Evolutionary conservation across 495 filamentous ascomycete species (phyloP).

Genomic region (Viridothelium virens): DNA sequence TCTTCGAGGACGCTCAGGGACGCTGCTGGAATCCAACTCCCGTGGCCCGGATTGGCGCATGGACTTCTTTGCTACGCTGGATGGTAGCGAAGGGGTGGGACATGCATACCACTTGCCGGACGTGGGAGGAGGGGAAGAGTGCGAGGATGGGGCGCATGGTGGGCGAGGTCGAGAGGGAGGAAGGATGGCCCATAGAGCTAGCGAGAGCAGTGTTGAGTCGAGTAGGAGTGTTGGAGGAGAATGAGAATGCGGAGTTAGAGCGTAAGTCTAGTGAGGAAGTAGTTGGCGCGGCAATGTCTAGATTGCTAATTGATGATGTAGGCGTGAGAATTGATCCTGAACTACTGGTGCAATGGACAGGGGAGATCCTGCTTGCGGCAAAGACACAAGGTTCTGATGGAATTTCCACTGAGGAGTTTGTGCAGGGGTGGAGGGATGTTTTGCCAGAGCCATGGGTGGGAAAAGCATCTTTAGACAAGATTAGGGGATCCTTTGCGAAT

Average conservation of each 20-base stretch:
- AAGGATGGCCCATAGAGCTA: conserved; percentile 36
- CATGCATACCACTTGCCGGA: conserved; percentile 19
- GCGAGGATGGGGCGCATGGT: conserved; percentile 28
- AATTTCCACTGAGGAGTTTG: conserved; percentile 39
- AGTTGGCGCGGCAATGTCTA: conserved; percentile 24
- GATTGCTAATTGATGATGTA: conserved; percentile 31
- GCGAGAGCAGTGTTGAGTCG: conserved; percentile 41
- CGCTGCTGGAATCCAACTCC: conserved; percentile 30
- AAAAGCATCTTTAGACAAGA: conserved; percentile 41
- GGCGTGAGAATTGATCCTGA: conserved; percentile 39
- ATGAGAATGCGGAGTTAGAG: neutral
- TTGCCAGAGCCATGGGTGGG: conserved; percentile 53
- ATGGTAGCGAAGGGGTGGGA: conserved; percentile 32
- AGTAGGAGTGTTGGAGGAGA: conserved; percentile 29
- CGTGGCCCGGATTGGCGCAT: conserved; percentile 25
- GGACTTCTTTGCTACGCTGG: conserved; percentile 29
- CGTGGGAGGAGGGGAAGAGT: conserved; percentile 31
- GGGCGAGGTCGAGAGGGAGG: conserved; percentile 1
- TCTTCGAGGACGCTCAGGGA: conserved; percentile 33
- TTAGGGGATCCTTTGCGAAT: conserved; percentile 32
- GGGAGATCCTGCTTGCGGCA: conserved; percentile 45
- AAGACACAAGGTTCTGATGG: conserved; percentile 33
- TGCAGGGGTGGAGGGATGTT: conserved; percentile 49
- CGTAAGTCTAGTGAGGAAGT: neutral
- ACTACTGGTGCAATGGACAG: conserved; percentile 44